Evolutionary conservation across 2,329 filamentous ascomycete species (phyloP).

Genomic region (Cryphonectria parasitica): DNA sequence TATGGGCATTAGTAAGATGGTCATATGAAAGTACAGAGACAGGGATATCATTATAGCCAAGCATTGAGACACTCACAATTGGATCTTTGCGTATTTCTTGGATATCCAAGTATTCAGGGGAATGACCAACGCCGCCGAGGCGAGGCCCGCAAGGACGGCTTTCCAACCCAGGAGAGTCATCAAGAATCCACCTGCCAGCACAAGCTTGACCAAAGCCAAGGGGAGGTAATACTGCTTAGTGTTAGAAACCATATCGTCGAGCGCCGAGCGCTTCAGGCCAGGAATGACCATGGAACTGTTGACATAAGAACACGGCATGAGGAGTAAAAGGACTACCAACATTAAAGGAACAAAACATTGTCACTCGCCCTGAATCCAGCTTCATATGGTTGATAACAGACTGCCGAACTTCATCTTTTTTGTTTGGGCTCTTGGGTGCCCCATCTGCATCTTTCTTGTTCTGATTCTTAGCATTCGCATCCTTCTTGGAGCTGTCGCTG

Average conservation of each 20-base stretch:
- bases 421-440: conserved; percentile 23
- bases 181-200: conserved; percentile 39
- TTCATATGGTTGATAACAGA: conserved; percentile 44
- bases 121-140: conserved; percentile 35
- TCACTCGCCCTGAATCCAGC: conserved; percentile 38
- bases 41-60: neutral
- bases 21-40: neutral
- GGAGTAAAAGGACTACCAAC: conserved; percentile 6
- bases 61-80: conserved; percentile 31
- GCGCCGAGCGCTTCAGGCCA: neutral
- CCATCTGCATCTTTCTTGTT: conserved; percentile 10
- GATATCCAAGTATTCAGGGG: conserved; percentile 38
- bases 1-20: neutral
- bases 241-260: conserved; percentile 28
- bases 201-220: conserved; percentile 40
- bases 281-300: neutral
- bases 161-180: conserved; percentile 39
- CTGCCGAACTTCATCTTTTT: conserved; percentile 37
- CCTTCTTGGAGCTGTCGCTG: conserved; percentile 26
- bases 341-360: conserved; percentile 29
- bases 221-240: conserved; percentile 37
- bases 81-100: conserved; percentile 37
- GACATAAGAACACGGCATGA: neutral
- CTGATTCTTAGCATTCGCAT: conserved; percentile 15
- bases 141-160: conserved; percentile 38